phyloP scores from a whole-genome alignment of 441 rosid species.

The Raphanus hybrid region DNA sequence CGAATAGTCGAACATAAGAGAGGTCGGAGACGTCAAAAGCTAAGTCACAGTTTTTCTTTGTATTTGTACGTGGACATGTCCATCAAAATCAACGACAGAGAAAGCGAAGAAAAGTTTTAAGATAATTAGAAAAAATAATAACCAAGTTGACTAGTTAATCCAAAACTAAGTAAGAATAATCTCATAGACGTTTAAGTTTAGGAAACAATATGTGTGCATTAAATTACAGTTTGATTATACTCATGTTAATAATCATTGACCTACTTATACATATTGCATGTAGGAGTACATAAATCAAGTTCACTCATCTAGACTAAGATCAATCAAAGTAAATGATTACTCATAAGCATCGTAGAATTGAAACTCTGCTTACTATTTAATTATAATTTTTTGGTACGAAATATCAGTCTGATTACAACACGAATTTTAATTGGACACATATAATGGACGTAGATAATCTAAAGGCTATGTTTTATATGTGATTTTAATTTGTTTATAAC shows the following conservation, averaged over 20 bases:
- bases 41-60: constrained; percentile 34
- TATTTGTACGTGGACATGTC: constrained; percentile 23
- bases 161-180: constrained; percentile 7
- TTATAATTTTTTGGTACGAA: not conserved
- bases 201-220: not conserved
- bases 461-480: constrained; percentile 4
- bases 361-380: not conserved
- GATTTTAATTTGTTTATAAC: constrained; percentile 15
- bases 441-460: not conserved
- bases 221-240: not conserved
- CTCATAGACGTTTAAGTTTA: not conserved
- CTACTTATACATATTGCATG: not conserved
- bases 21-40: constrained; percentile 40
- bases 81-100: constrained; percentile 14
- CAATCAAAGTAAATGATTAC: constrained; percentile 5
- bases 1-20: constrained; percentile 38
- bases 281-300: not conserved
- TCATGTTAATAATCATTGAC: not conserved
- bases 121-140: not conserved
- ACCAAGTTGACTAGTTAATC: constrained; percentile 21
- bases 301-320: not conserved
- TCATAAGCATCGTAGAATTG: constrained; percentile 9
- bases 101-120: not conserved
- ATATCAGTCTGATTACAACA: constrained; percentile 16
- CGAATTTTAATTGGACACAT: not conserved